Evolutionary conservation across 441 rosid species (phyloP), one percentile per base, ranked within the genome.

Genomic region (Pelargonium citronellum): DNA sequence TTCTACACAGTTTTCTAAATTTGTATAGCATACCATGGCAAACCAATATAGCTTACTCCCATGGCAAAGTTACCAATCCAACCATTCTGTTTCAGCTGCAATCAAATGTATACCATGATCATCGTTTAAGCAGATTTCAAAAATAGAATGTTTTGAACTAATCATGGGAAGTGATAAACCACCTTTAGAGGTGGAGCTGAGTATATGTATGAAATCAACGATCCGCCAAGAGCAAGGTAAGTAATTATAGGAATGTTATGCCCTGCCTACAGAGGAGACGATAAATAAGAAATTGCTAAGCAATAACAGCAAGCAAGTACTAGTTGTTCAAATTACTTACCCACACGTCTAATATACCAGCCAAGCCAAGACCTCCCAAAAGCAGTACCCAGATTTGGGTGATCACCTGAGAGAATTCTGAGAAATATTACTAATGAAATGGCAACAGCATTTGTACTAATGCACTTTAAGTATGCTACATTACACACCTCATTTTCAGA

Each of bases 111-210:
- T 37, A 37, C 3, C 41, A 37, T 55, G 13, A 74, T 66, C 69
- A 62, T 19, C 17, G 49, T 67, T 57, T 67, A 70, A 71, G 72
- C 77, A 70, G 53, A 62, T 67, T 75, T 49, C 67, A 68, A 30
- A 67, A 44, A 20, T 19, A 57, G 13, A 65, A 62, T 24, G 71
- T 7, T 13, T 69, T 67, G 66, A 7, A 1, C 68, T 70, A 37
- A 66, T 20, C 13, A 69, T 24, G 39, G 68, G 66, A 77, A 70
- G 63, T 60, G 55, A 75, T 7, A 69, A 68, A 37, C 74, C 77
- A 90, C 99, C 97, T 94, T 94, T 57, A 94, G 81, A 76, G 99
- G 99, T 20, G 99, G 99, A 81, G 99, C 99, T 66, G 99, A 94
- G 85, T 94, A 94, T 75, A 91, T 85, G 79, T 87, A 91, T 6